Conservation (phyloP, 1,284 basidiomycete species). For the Austroboletus novae-zelandiae region DNA sequence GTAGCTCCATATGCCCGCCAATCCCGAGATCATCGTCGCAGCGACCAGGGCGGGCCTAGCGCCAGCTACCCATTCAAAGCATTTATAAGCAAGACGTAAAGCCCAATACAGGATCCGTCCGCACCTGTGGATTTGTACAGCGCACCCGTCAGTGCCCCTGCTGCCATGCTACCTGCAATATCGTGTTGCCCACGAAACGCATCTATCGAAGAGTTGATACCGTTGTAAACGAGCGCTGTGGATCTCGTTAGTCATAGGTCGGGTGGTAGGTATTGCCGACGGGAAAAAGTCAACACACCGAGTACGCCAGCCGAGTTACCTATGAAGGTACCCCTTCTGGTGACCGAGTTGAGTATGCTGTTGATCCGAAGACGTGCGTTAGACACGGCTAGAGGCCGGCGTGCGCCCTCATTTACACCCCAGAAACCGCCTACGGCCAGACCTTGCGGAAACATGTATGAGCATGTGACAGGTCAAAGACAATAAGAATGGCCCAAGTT, state of each 20-base stretch:
- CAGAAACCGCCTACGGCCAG: conserved; percentile 91
- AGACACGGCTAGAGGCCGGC: conserved; percentile 80
- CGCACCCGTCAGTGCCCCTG: conserved; percentile 88
- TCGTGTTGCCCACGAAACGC: conserved; percentile 89
- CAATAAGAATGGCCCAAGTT: conserved; percentile 69
- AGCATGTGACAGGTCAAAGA: conserved; percentile 71
- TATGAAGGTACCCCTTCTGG: conserved; percentile 94
- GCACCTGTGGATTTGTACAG: conserved; percentile 93
- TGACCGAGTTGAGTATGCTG: conserved; percentile 94
- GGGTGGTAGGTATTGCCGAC: conserved; percentile 23
- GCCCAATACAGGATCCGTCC: conserved; percentile 33
- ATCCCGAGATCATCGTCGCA: conserved; percentile 83
- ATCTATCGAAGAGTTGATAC: conserved; percentile 94
- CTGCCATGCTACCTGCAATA: conserved; percentile 85
- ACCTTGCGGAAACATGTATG: conserved; percentile 65
- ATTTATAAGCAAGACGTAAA: conserved; percentile 36
- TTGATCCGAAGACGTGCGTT: conserved; percentile 91
- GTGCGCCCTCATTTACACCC: conserved; percentile 94
- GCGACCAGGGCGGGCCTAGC: conserved; percentile 86
- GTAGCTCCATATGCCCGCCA: conserved; percentile 90
- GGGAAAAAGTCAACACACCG: conserved; percentile 60
- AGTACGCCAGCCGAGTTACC: conserved; percentile 98
- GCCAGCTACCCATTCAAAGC: conserved; percentile 65
- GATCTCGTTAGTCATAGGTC: conserved; percentile 25
- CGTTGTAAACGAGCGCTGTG: conserved; percentile 93